phyloP scores from a whole-genome alignment of 345 rosid genomes.

The Citrus medica region DNA sequence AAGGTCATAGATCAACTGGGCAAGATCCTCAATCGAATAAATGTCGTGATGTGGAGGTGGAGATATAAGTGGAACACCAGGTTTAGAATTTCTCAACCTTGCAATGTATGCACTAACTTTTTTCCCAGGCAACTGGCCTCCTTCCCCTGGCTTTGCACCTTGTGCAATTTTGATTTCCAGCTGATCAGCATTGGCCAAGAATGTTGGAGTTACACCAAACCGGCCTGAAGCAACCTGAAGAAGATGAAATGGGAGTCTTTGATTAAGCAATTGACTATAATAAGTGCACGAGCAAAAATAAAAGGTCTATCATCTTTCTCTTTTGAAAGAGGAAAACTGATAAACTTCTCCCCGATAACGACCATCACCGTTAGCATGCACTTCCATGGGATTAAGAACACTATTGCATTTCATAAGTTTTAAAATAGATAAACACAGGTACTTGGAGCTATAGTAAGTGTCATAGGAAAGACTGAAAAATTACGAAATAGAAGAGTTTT shows the following conservation, averaged over 20 bases:
- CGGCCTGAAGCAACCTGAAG: slow-evolving; percentile 98
- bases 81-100: slow-evolving; percentile 91
- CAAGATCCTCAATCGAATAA: slow-evolving; percentile 97
- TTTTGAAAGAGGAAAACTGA: neutral
- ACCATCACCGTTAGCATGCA: neutral
- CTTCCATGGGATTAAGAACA: slow-evolving; percentile 2
- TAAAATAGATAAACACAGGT: slow-evolving; percentile 2
- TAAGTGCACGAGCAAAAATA: neutral
- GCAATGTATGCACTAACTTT: slow-evolving; percentile 99
- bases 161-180: slow-evolving; percentile 97
- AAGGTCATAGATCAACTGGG: slow-evolving; percentile 94
- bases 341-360: neutral
- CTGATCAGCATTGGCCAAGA: slow-evolving; percentile 93
- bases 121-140: slow-evolving; percentile 97
- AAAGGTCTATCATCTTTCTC: neutral
- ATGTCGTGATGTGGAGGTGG: slow-evolving; percentile 99
- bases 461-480: neutral
- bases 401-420: neutral
- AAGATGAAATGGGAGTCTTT: slow-evolving; percentile 12
- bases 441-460: neutral
- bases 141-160: slow-evolving; percentile 99
- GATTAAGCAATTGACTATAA: neutral
- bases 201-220: slow-evolving; percentile 97
- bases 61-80: slow-evolving; percentile 98
- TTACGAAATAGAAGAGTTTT: neutral